Evolutionary conservation across 148 eudicot genomes (phyloP).

Genomic region (Bassia scoparia): DNA sequence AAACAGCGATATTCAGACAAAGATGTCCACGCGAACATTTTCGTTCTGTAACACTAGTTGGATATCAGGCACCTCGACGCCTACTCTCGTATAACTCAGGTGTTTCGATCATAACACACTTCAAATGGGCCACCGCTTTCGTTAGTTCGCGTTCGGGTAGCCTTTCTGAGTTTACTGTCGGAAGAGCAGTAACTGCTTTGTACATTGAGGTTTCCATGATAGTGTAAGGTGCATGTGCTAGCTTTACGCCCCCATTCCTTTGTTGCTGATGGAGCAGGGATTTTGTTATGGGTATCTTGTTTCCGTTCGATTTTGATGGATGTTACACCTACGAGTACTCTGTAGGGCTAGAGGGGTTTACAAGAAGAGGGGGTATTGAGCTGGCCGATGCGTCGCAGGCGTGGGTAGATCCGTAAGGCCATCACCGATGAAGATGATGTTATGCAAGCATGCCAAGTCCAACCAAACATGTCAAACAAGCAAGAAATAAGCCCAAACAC

Average conservation of each 20-base stretch:
- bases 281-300: constrained; percentile 23
- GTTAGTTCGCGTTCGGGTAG: background rate
- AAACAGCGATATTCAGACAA: constrained; percentile 32
- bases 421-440: constrained; percentile 40
- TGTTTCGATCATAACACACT: constrained; percentile 27
- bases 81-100: constrained; percentile 16
- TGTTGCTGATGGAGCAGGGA: constrained; percentile 17
- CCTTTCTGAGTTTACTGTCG: background rate
- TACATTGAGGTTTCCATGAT: constrained; percentile 35
- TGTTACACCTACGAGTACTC: constrained; percentile 39
- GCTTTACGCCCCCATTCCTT: constrained; percentile 43
- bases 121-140: constrained; percentile 39
- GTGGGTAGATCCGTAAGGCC: constrained; percentile 44
- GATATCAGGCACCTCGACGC: constrained; percentile 37
- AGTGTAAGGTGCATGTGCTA: constrained; percentile 42
- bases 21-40: constrained; percentile 33
- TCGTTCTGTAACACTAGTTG: constrained; percentile 40
- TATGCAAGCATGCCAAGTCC: too few species aligned
- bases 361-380: constrained; percentile 51
- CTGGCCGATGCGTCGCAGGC: constrained; percentile 28
- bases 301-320: constrained; percentile 29
- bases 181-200: constrained; percentile 30
- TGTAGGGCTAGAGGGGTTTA: background rate
- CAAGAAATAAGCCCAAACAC: too few species aligned
- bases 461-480: too few species aligned